Conservation (phyloP, 805 yeast genomes). For the Lipomyces sp. region DNA sequence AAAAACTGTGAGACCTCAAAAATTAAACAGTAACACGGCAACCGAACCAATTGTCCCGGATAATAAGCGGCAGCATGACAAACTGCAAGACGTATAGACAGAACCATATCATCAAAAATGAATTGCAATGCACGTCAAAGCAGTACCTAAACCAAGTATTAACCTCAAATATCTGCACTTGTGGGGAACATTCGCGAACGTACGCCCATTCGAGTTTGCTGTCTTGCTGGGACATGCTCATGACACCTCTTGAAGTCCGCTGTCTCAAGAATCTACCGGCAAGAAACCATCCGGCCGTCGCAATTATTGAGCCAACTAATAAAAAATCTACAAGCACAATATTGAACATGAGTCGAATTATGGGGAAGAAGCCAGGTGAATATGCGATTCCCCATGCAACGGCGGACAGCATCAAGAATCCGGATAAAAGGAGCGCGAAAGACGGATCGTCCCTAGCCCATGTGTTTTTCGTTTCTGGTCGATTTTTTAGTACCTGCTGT, state of each 20-base stretch:
- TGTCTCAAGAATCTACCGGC: conserved; percentile 66
- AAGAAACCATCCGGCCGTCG: conserved; percentile 75
- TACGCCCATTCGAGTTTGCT: conserved; percentile 79
- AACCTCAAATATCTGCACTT: neutral
- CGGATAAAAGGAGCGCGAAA: conserved; percentile 73
- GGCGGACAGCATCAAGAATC: conserved; percentile 71
- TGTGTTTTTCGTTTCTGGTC: conserved; percentile 70
- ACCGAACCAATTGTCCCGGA: conserved; percentile 58
- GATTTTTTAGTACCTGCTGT: neutral
- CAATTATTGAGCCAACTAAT: conserved; percentile 65
- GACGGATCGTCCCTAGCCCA: conserved; percentile 95
- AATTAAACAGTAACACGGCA: neutral
- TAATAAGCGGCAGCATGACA: conserved; percentile 70
- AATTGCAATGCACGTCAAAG: conserved; percentile 90
- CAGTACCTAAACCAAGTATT: conserved; percentile 52
- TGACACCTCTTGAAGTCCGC: conserved; percentile 42
- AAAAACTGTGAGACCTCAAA: neutral
- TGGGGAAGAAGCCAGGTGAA: conserved; percentile 63
- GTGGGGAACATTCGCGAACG: conserved; percentile 5
- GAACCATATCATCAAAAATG: conserved; percentile 83
- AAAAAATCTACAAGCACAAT: conserved; percentile 88
- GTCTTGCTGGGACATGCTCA: conserved; percentile 46
- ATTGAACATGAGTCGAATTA: conserved; percentile 69
- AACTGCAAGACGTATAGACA: conserved; percentile 75
- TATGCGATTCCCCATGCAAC: conserved; percentile 90